phyloP scores from a whole-genome alignment of 306 rosid species.

The Adenanthera pavonina region DNA sequence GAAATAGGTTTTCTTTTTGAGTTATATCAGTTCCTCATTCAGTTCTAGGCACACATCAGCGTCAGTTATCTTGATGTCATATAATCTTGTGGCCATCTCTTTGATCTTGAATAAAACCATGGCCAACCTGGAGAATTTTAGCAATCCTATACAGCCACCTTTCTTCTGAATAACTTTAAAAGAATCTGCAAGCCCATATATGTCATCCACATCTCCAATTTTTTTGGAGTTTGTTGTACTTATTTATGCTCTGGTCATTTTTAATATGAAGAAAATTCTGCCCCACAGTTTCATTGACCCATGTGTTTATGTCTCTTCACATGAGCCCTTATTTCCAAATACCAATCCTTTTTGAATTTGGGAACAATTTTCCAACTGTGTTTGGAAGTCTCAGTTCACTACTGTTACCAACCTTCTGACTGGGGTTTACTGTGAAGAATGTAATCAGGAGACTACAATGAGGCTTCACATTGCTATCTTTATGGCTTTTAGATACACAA shows the following conservation, averaged over 20 bases:
- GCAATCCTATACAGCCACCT: constrained; percentile 75
- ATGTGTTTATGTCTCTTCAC: constrained; percentile 57
- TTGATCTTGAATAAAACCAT: constrained; percentile 76
- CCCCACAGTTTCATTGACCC: constrained; percentile 56
- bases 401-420: constrained; percentile 56
- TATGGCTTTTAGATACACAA: constrained; percentile 59
- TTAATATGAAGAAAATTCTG: constrained; percentile 45
- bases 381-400: constrained; percentile 44
- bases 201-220: constrained; percentile 55
- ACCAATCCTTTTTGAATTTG: constrained; percentile 38
- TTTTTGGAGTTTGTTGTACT: constrained; percentile 57
- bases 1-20: constrained; percentile 73
- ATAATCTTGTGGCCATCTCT: constrained; percentile 76
- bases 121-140: constrained; percentile 74
- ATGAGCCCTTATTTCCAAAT: constrained; percentile 40
- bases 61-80: constrained; percentile 69
- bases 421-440: constrained; percentile 57
- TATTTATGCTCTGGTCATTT: constrained; percentile 57
- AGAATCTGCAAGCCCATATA: constrained; percentile 56
- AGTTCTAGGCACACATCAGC: constrained; percentile 72
- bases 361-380: constrained; percentile 56
- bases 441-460: constrained; percentile 65
- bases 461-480: constrained; percentile 66
- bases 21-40: constrained; percentile 57
- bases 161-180: constrained; percentile 76